These are phyloP conservation scores for Cytospora chrysosperma DNA, from an alignment of 2,329 filamentous ascomycete species.

Conservation along the genomic window DNA sequence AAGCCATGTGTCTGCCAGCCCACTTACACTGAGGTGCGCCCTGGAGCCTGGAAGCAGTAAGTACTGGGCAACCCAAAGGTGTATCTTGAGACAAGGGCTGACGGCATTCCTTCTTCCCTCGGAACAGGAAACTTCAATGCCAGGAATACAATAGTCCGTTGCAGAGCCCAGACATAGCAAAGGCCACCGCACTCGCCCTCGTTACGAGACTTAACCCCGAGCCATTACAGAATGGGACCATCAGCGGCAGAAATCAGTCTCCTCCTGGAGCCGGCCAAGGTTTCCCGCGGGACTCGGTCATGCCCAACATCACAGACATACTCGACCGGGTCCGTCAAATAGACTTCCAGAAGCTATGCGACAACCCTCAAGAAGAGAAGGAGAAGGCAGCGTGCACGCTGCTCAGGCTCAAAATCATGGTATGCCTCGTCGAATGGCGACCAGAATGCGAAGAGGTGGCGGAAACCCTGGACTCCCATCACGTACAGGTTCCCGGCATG, in stretches of 20 bases:
- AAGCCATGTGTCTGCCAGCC: no score
- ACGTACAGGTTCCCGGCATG: background rate
- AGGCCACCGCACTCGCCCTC: background rate
- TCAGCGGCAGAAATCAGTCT: background rate
- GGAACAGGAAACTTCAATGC: background rate
- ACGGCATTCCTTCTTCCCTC: no score
- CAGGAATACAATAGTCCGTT: background rate
- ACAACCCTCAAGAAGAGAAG: background rate
- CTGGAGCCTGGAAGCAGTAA: no score
- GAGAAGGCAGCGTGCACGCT: background rate
- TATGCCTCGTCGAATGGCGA: background rate
- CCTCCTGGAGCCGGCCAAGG: background rate
- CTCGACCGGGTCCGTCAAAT: background rate
- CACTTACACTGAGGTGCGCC: no score
- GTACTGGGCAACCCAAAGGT: no score
- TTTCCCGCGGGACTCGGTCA: background rate
- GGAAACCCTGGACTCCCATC: background rate
- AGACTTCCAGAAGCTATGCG: background rate
- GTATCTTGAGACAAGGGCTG: no score
- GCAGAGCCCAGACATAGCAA: background rate
- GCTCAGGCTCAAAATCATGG: background rate
- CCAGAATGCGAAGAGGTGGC: background rate
- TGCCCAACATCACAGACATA: background rate
- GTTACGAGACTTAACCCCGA: background rate
- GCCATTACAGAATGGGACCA: no score